Evolutionary conservation across 1,284 basidiomycete species (phyloP).

Genomic region (Ganoderma multipileum): DNA sequence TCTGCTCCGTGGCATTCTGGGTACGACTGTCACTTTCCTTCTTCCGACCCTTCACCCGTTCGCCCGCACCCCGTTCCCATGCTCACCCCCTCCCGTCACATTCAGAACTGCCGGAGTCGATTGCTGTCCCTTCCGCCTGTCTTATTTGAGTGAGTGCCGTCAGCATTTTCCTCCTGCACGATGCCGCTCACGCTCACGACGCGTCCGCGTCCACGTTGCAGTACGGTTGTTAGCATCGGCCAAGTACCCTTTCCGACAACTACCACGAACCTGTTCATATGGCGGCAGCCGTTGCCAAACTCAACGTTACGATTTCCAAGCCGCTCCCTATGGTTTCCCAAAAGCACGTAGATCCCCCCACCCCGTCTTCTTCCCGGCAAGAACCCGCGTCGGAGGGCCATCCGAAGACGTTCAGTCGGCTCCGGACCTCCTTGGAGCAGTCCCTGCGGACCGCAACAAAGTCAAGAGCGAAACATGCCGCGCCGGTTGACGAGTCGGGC

Average conservation of each 20-base stretch:
- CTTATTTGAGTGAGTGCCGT: slow-evolving; percentile 30
- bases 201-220: slow-evolving; percentile 15
- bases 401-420: slow-evolving; percentile 64
- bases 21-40: slow-evolving; percentile 28
- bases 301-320: slow-evolving; percentile 50
- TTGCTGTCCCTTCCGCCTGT: slow-evolving; percentile 21
- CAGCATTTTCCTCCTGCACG: slow-evolving; percentile 8
- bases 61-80: slow-evolving; percentile 27
- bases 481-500: slow-evolving; percentile 49
- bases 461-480: slow-evolving; percentile 51
- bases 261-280: slow-evolving; percentile 44
- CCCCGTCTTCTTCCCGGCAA: slow-evolving; percentile 52
- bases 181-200: slow-evolving; percentile 13
- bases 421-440: slow-evolving; percentile 71
- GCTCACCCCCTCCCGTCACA: slow-evolving; percentile 29
- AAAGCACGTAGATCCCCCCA: slow-evolving; percentile 46
- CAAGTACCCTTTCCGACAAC: slow-evolving; percentile 27
- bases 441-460: slow-evolving; percentile 68
- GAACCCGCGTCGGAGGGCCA: slow-evolving; percentile 43
- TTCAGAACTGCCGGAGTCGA: slow-evolving; percentile 29
- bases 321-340: slow-evolving; percentile 56
- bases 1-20: slow-evolving; percentile 29
- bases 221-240: slow-evolving; percentile 29
- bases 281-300: slow-evolving; percentile 53
- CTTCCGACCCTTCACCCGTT: slow-evolving; percentile 20